Evolutionary conservation across 306 rosid genomes (phyloP), one percentile per base, ranked within the genome.

Genomic region (Delonix regia): DNA sequence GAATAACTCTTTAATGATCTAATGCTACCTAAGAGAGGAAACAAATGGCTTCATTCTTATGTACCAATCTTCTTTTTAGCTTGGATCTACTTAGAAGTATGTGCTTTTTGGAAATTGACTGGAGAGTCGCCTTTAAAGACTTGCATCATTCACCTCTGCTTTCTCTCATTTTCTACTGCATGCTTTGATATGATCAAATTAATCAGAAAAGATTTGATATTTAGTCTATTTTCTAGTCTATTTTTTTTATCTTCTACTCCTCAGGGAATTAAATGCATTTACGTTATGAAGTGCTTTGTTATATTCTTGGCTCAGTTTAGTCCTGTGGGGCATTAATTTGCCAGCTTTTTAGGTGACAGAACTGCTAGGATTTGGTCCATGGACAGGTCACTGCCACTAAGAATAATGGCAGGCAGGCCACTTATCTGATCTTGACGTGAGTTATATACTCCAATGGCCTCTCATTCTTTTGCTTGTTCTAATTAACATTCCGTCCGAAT

Each of bases 401-500:
- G 98, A 80, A 89, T 94, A 85, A 90, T 92, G 94, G 97, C 98
- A 6, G 94, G 97, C 98, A 6, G 97, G 97, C 56, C 98, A 90
- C 86, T 88, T 94, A 78, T 94, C 94, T 53, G 98, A 94, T 77
- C 97, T 92, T 82, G 98, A 92, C 86, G 97, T 92, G 63, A 86
- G 97, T 91, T 71, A 30, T 30, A 4, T 1, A n/a, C n/a, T n/a
- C n/a, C n/a, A n/a, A n/a, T n/a, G n/a, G n/a, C n/a, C n/a, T n/a
- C n/a, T n/a, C n/a, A n/a, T n/a, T n/a, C n/a, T n/a, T n/a, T n/a
- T n/a, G n/a, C n/a, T n/a, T n/a, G n/a, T n/a, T n/a, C n/a, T n/a
- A n/a, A n/a, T n/a, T n/a, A n/a, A n/a, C n/a, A n/a, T n/a, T n/a
- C n/a, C 33, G 33, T 30, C 33, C 1, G 33, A 30, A 25, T 71